Evolutionary conservation across 192 early-diverging fungal species (phyloP), one percentile per base, ranked within the genome.

Genomic region (Coemansia sp.): DNA sequence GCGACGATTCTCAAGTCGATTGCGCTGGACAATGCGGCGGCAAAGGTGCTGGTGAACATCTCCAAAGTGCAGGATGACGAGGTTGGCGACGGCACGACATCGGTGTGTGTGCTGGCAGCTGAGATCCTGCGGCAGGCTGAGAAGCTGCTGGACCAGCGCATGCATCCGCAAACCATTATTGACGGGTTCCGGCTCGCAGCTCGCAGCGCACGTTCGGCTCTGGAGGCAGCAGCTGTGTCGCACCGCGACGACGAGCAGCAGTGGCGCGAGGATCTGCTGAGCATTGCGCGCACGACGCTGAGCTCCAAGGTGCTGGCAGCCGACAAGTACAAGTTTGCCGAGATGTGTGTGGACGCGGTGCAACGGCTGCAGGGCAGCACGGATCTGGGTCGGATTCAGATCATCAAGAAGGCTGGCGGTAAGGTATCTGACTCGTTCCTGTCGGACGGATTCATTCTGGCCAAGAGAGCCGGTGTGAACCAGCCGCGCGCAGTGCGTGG

Each of bases 21-120:
- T 66, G 92, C 93, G 17, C 86, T 99, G 19, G 97, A 99, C 77
- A 97, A 99, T 71, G 92, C 97, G 4, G 97, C 97, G 23, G 97
- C 95, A 67, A 97, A 97, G 77, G 92, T 99, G 25, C 82, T 97
- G 45, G 95, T 97, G 66, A 97, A 96, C 86, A 93, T 98, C 64
- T 97, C 95, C 51, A 99, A 99, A 80, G 95, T 97, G 45, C 97
- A 99, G 83, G 97, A 99, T 83, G 94, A 99, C 76, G 97, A 99
- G 82, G 95, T 99, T 22, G 97, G 97, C 39, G 97, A 99, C 82
- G 97, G 97, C 51, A 99, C 97, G n/a, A 99, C 97, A 27, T 97
- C 95, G 1, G 97, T 99, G 14, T 97, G 94, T 75, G 94, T 99
- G 29, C 85, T 99, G 55, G 97, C 95, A 3, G 92, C 95, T 5